Conservation (phyloP, 106 monocot genomes). For the Vanilla planifolia region DNA sequence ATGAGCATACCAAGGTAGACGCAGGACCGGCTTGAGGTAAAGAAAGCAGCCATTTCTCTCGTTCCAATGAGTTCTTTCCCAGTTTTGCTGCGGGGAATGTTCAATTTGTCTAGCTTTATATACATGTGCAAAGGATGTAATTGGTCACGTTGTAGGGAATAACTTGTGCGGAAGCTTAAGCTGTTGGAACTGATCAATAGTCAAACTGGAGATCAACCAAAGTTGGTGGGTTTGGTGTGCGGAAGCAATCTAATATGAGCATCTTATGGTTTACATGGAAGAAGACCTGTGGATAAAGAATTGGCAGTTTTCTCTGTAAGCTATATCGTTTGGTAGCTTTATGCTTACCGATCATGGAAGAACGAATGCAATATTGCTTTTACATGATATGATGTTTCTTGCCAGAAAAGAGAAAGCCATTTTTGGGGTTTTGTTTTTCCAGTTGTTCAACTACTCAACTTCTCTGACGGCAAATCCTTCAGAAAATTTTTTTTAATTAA, state of each 20-base stretch:
- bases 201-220: slow-evolving; percentile 33
- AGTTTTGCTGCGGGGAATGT: neutral
- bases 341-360: slow-evolving; percentile 19
- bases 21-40: neutral
- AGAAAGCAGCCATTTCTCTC: neutral
- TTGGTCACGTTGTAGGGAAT: neutral
- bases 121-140: neutral
- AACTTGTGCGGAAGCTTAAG: neutral
- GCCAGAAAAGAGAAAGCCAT: too few species aligned
- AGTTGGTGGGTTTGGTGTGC: slow-evolving; percentile 17
- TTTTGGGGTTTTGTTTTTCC: too few species aligned
- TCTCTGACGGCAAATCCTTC: too few species aligned
- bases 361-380: too few species aligned
- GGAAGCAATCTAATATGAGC: slow-evolving; percentile 18
- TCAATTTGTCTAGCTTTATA: neutral
- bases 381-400: too few species aligned
- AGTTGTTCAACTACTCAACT: too few species aligned
- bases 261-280: slow-evolving; percentile 2
- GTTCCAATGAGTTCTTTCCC: neutral
- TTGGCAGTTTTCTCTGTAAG: neutral
- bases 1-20: neutral
- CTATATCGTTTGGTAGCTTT: slow-evolving; percentile 8
- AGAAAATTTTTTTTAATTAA: too few species aligned
- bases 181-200: neutral
- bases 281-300: neutral